Percentiles rank a stretch among this genome's conserved stretches.
These are phyloP conservation scores for Albatrellus sp. DNA, from an alignment of 1,284 basidiomycete genomes.

Conservation along the genomic window DNA sequence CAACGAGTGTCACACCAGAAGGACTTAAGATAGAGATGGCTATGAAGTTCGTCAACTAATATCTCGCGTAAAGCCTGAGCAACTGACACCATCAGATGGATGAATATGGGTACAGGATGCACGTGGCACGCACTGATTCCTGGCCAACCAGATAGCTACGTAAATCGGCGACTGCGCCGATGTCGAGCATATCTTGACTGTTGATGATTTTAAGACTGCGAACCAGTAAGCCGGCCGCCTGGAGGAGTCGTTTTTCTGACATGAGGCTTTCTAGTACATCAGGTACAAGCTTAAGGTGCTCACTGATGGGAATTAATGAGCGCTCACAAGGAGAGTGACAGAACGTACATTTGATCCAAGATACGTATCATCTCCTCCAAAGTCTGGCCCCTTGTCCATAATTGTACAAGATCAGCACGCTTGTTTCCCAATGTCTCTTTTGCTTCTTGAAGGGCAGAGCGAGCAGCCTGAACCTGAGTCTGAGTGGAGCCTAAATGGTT, in stretches of 20 bases:
- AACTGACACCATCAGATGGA: background rate
- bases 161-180: conserved; percentile 87
- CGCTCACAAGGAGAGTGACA: conserved; percentile 6
- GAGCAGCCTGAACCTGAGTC: conserved; percentile 60
- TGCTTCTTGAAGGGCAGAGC: conserved; percentile 62
- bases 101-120: background rate
- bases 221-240: conserved; percentile 83
- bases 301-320: conserved; percentile 34
- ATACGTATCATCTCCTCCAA: conserved; percentile 86
- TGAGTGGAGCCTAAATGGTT: conserved; percentile 62
- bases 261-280: conserved; percentile 91
- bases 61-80: conserved; percentile 80
- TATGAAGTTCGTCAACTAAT: conserved; percentile 90
- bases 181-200: conserved; percentile 85
- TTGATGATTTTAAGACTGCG: conserved; percentile 86
- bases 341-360: conserved; percentile 77
- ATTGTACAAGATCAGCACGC: conserved; percentile 74
- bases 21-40: conserved; percentile 94
- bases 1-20: conserved; percentile 94
- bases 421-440: conserved; percentile 70
- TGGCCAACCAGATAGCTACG: conserved; percentile 79
- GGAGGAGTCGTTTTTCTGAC: conserved; percentile 87
- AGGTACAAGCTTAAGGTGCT: conserved; percentile 83
- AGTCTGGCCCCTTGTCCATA: conserved; percentile 74
- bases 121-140: conserved; percentile 55